Conservation (phyloP, 2,329 filamentous ascomycete genomes). For the Calonectria pseudoturangicola region DNA sequence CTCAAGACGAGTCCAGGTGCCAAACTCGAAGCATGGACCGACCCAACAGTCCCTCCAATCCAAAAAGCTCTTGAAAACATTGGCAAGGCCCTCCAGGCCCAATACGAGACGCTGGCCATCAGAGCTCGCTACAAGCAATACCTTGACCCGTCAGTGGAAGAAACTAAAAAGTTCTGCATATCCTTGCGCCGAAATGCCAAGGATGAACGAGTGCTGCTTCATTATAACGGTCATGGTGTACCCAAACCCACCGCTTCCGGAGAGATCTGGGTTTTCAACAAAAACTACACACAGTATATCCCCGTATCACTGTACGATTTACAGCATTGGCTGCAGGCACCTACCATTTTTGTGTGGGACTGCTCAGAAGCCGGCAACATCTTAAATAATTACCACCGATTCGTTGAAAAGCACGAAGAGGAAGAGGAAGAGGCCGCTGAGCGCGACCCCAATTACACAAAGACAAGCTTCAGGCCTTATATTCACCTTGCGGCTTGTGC, state of each 20-base stretch:
- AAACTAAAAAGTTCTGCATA: conserved; percentile 96
- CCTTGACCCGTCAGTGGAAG: conserved; percentile 95
- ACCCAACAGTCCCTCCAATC: conserved; percentile 86
- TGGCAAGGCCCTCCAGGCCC: conserved; percentile 94
- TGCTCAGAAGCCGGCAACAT: conserved; percentile 98
- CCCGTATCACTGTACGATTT: conserved; percentile 96
- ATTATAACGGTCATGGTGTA: conserved; percentile 98
- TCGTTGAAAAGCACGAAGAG: conserved; percentile 94
- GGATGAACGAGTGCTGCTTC: conserved; percentile 96
- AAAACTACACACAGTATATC: conserved; percentile 99
- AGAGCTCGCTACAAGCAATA: conserved; percentile 98
- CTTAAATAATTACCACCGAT: conserved; percentile 93
- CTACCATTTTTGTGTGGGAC: conserved; percentile 98
- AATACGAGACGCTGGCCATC: conserved; percentile 96
- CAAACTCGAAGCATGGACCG: conserved; percentile 97
- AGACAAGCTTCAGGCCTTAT: conserved; percentile 80
- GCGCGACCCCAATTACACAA: conserved; percentile 88
- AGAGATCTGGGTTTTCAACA: conserved; percentile 99
- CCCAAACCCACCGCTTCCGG: conserved; percentile 96
- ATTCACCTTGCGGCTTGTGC: conserved; percentile 96
- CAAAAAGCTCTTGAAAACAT: conserved; percentile 95
- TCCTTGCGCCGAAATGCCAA: conserved; percentile 94
- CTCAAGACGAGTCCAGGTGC: conserved; percentile 96
- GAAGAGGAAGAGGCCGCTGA: conserved; percentile 87
- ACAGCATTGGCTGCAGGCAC: conserved; percentile 95